Conservation (phyloP, 352 stramenopile genomes). For the Pythium insidiosum region DNA sequence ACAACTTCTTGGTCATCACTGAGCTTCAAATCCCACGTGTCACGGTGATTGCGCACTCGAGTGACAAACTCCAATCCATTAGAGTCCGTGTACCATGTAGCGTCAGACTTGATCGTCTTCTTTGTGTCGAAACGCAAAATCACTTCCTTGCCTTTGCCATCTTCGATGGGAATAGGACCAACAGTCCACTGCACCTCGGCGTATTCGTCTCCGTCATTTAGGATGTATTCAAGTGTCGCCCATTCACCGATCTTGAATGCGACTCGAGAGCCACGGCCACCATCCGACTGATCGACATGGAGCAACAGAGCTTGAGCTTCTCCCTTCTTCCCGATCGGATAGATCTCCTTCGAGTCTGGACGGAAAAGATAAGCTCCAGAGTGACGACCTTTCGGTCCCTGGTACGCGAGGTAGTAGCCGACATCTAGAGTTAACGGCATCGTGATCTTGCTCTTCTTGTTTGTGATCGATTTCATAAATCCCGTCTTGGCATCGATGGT, state of each 20-base stretch:
- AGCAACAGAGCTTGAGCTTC: slow-evolving; percentile 30
- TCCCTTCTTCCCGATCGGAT: slow-evolving; percentile 21
- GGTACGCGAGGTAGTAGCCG: slow-evolving; percentile 60
- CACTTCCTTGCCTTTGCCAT: slow-evolving; percentile 93
- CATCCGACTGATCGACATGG: slow-evolving; percentile 28
- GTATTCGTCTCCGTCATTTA: slow-evolving; percentile 80
- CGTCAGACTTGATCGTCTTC: slow-evolving; percentile 38
- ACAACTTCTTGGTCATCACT: slow-evolving; percentile 91
- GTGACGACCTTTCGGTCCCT: slow-evolving; percentile 47
- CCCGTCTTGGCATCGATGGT: slow-evolving; percentile 46
- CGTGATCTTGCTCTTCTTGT: slow-evolving; percentile 68
- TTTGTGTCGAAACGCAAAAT: slow-evolving; percentile 85
- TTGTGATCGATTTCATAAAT: slow-evolving; percentile 45
- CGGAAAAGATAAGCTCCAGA: slow-evolving; percentile 97
- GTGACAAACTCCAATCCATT: slow-evolving; percentile 94
- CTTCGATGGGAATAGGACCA: slow-evolving; percentile 55
- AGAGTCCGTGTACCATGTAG: slow-evolving; percentile 90
- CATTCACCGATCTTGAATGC: slow-evolving; percentile 77
- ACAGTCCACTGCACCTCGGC: slow-evolving; percentile 95
- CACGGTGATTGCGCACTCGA: slow-evolving; percentile 81
- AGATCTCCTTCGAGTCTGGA: slow-evolving; percentile 70
- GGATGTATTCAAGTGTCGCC: slow-evolving; percentile 88
- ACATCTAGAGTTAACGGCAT: slow-evolving; percentile 39
- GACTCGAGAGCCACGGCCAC: slow-evolving; percentile 28
- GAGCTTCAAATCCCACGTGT: slow-evolving; percentile 83